phyloP scores from a whole-genome alignment of 352 stramenopile species.

The Thraustochytrium striatum region DNA sequence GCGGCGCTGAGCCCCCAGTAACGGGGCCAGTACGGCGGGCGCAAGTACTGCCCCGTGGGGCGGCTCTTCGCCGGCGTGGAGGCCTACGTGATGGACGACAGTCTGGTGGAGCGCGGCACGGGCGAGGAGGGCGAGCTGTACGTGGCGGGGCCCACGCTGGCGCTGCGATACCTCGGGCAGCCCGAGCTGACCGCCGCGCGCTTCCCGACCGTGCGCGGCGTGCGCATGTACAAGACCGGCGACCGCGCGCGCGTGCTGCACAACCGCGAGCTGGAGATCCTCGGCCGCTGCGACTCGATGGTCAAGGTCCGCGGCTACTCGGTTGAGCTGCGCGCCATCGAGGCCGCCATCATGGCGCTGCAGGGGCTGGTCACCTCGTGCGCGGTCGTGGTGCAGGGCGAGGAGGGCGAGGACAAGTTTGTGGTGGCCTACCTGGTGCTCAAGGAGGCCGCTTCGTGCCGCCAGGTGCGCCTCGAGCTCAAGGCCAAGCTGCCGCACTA shows the following conservation, averaged over 20 bases:
- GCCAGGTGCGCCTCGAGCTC: slow-evolving; percentile 65
- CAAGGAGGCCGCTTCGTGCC: slow-evolving; percentile 62
- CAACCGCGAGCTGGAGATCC: slow-evolving; percentile 81
- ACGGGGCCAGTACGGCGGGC: slow-evolving; percentile 69
- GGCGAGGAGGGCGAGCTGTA: slow-evolving; percentile 56
- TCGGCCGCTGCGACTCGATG: slow-evolving; percentile 89
- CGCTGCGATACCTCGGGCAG: slow-evolving; percentile 64
- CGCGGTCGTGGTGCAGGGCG: slow-evolving; percentile 82
- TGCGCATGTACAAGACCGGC: slow-evolving; percentile 83
- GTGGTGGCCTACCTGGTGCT: slow-evolving; percentile 84
- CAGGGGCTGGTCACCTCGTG: slow-evolving; percentile 71
- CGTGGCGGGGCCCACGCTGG: slow-evolving; percentile 62
- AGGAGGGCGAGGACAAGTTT: slow-evolving; percentile 72
- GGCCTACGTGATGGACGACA: slow-evolving; percentile 61
- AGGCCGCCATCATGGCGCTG: slow-evolving; percentile 77
- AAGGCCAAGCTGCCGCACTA: slow-evolving; percentile 73
- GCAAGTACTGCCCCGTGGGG: slow-evolving; percentile 79
- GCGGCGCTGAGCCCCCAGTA: slow-evolving; percentile 73
- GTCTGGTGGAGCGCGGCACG: slow-evolving; percentile 52
- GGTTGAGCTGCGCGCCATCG: slow-evolving; percentile 82
- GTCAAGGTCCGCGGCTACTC: slow-evolving; percentile 92
- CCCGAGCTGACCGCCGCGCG: slow-evolving; percentile 62
- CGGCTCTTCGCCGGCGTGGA: slow-evolving; percentile 67
- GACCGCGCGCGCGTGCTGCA: slow-evolving; percentile 80
- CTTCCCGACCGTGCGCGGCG: slow-evolving; percentile 61